These are phyloP conservation scores for Stromatinia cepivora DNA, from an alignment of 2,329 filamentous ascomycete genomes.

Conservation along the genomic window DNA sequence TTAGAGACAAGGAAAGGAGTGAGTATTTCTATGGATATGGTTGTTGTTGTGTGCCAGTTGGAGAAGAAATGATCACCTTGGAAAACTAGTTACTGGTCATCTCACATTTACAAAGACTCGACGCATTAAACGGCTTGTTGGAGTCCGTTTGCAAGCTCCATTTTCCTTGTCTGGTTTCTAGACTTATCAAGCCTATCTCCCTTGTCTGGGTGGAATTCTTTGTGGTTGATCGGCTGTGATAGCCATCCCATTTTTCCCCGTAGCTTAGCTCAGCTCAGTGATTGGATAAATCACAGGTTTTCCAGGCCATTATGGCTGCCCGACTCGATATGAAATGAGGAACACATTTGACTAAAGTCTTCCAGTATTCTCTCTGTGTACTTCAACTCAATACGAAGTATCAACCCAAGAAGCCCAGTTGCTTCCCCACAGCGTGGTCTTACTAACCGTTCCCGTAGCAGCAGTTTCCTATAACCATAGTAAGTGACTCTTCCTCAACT, in stretches of 20 bases:
- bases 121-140: no score
- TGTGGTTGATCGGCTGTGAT: no score
- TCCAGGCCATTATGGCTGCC: no score
- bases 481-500: background rate
- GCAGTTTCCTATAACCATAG: slow-evolving; percentile 3
- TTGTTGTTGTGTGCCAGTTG: background rate
- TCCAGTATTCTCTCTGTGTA: background rate
- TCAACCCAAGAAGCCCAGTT: slow-evolving; percentile 16
- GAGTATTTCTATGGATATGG: background rate
- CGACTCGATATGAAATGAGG: background rate
- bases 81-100: background rate
- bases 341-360: background rate
- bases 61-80: background rate
- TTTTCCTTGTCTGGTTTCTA: no score
- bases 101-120: background rate
- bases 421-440: slow-evolving; percentile 3
- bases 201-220: no score
- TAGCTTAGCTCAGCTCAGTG: no score
- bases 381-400: background rate
- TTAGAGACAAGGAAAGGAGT: background rate
- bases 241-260: no score
- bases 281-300: background rate
- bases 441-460: background rate
- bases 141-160: no score
- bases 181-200: no score